Conservation (phyloP, 495 filamentous ascomycete genomes). For the Lophium mytilinum region DNA sequence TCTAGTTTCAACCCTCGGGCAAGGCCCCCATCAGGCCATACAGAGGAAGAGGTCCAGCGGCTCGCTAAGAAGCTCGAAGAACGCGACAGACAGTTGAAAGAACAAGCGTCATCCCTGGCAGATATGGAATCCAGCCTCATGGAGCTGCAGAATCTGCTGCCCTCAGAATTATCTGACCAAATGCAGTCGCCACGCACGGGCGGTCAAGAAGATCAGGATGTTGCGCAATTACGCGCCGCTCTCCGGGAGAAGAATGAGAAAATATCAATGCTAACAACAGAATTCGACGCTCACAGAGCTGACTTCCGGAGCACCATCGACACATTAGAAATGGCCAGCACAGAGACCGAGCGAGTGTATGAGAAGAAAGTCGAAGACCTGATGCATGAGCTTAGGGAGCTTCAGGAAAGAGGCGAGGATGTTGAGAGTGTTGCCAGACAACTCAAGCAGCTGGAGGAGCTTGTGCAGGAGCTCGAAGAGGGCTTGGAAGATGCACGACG, state of each 20-base stretch:
- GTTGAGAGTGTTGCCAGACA: slow-evolving; percentile 84
- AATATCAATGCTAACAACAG: slow-evolving; percentile 81
- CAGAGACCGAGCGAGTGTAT: slow-evolving; percentile 96
- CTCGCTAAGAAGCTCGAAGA: slow-evolving; percentile 67
- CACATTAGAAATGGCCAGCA: slow-evolving; percentile 89
- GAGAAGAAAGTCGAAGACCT: slow-evolving; percentile 86
- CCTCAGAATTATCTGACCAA: slow-evolving; percentile 17
- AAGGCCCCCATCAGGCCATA: slow-evolving; percentile 42
- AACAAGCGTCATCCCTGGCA: slow-evolving; percentile 68
- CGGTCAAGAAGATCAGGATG: slow-evolving; percentile 65
- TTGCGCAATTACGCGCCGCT: slow-evolving; percentile 65
- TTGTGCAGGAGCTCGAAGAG: slow-evolving; percentile 94
- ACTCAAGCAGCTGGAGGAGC: slow-evolving; percentile 88
- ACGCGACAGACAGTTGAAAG: slow-evolving; percentile 75
- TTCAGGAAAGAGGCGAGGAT: slow-evolving; percentile 75
- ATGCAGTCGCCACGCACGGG: slow-evolving; percentile 30
- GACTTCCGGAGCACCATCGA: slow-evolving; percentile 97
- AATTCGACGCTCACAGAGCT: slow-evolving; percentile 91
- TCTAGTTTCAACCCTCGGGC: slow-evolving; percentile 40
- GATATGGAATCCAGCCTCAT: slow-evolving; percentile 78
- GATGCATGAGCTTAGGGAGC: slow-evolving; percentile 72
- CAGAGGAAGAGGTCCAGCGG: slow-evolving; percentile 58
- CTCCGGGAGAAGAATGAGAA: slow-evolving; percentile 95
- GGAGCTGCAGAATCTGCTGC: slow-evolving; percentile 63
- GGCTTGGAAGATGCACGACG: slow-evolving; percentile 90